Evolutionary conservation across 148 eudicot species (phyloP), one percentile per base, ranked within the genome.

Genomic region (Talinum fruticosum): DNA sequence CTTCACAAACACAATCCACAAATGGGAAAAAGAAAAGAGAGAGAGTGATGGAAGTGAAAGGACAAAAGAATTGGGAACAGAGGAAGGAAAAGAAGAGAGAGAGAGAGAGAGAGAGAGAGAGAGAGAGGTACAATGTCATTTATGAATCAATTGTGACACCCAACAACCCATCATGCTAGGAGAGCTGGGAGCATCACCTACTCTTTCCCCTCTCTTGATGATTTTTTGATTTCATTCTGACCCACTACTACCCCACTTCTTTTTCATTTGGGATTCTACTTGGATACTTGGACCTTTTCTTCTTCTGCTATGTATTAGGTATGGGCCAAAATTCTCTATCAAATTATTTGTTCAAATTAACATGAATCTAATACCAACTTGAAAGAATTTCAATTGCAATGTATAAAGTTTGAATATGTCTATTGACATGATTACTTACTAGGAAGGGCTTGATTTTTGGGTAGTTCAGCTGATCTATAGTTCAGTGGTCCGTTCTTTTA

Each of bases 111-210:
- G 13, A 69, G 53, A 6, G 8, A 30, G 5, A 2, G 61, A 18
- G 21, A 28, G 15, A 4, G 30, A 71, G n/a, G 38, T 53, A 72
- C 64, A 53, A 79, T 62, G 18, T 26, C 16, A 23, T 67, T 67
- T 67, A 34, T 73, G 12, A 70, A 32, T 36, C 32, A 53, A 26
- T 69, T 70, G 75, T 79, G 82, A 83, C 79, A 83, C 85, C 85
- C 79, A 83, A 83, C 85, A 70, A 83, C 85, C 85, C 85, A 83
- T 83, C 85, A 79, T 83, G 85, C 44, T 83, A n/a, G 59, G 76
- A 51, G 73, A 49, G 28, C 21, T 79, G 85, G 85, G 82, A 83
- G 72, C 85, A 79, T 21, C 64, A 53, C 64, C 74, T 59, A 45
- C 66, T 53, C n/a, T 32, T 73, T 64, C 4, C 29, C n/a, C n/a